Percentiles rank a stretch among this genome's conserved stretches.
phyloP scores from a whole-genome alignment of 78 protist genomes.

The Dictyostelium capitatum region DNA sequence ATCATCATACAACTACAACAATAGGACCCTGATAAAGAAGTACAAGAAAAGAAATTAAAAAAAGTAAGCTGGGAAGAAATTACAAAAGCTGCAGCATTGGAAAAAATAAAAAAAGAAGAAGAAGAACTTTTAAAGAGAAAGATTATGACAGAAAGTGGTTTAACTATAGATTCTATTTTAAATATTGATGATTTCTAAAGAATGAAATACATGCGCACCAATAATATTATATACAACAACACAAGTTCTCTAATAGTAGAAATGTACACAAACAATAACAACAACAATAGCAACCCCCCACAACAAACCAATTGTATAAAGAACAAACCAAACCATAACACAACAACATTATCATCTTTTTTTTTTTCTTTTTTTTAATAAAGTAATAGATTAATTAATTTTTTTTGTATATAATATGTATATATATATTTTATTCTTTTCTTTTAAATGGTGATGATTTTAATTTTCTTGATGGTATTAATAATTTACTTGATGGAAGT shows the following conservation, averaged over 20 bases:
- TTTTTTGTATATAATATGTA: no score
- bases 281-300: neutral
- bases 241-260: neutral
- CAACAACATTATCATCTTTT: neutral
- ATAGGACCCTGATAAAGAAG: conserved; percentile 76
- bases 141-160: conserved; percentile 71
- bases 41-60: conserved; percentile 51
- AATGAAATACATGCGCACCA: neutral
- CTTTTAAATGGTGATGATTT: no score
- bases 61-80: conserved; percentile 75
- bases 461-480: no score
- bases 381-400: no score
- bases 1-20: no score
- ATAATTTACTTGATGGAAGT: no score
- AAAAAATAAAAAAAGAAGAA: conserved; percentile 53
- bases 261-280: neutral
- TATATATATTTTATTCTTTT: no score
- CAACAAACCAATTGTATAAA: neutral
- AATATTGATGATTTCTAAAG: conserved; percentile 68
- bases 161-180: conserved; percentile 68
- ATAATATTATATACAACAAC: neutral
- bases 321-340: neutral
- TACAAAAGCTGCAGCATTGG: conserved; percentile 18
- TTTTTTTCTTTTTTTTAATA: no score
- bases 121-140: conserved; percentile 59